Evolutionary conservation across 345 rosid species (phyloP), one percentile per base, ranked within the genome.

Genomic region (Capsella bursapastoris): DNA sequence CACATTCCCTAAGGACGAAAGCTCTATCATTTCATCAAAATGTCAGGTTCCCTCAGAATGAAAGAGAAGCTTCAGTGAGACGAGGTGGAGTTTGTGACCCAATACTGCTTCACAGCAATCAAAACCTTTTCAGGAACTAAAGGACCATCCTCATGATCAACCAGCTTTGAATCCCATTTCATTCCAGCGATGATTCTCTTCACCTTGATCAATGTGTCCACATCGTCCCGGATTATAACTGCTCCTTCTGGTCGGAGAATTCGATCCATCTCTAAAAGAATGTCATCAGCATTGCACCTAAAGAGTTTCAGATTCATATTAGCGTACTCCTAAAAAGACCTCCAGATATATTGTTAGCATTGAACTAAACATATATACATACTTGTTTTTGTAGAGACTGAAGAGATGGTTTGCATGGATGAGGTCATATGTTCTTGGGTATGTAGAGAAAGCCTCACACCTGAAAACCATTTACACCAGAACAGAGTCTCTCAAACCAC

Each of bases 391-490:
- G 90, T 90, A 96, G 60, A 96, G 68, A 77, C 93, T 90, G 84
- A 96, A 90, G 80, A 96, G 79, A 5, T 89, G 88, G 74, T 85
- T 76, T 7, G 99, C 98, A 73, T 96, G 99, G 67, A 96, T 86
- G 43, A 96, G 80, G 74, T 96, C 98, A 52, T 96, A 96, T 40
- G 99, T 90, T 84, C 99, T 96, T 41, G 96, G 99, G 70, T 96
- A 96, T n/a, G 99, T 92, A 18, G 98, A 96, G 89, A 96, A 92
- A 58, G 85, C 96, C 84, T 96, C 98, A 81, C 99, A 92, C 98
- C 99, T 96, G 83, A 83, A 82, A 63, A 40, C 31, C 74, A 70
- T 67, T 44, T 15, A 22, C 61, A 57, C n/a, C 43, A 52, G 4
- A 57, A 63, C 8, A 25, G 9, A 65, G 25, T 27, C 11, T 57